Evolutionary conservation across 805 yeast species (phyloP).

Genomic region (Yarrowia sp.): DNA sequence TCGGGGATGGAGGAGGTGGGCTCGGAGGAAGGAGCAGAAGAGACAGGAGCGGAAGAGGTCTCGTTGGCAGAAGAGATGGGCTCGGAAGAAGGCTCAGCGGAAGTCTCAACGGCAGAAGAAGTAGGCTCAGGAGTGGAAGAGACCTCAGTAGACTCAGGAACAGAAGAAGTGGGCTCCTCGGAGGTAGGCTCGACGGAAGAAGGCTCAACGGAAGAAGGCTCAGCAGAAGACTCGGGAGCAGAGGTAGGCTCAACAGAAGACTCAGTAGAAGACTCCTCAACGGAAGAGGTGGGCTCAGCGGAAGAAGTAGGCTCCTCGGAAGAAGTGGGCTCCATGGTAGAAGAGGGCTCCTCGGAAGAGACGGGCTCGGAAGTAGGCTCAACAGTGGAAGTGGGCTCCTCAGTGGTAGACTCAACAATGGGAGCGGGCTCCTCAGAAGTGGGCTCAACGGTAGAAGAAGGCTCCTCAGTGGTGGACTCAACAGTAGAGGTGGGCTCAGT

Average conservation of each 20-base stretch:
- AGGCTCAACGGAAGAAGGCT: background rate
- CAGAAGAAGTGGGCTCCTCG: conserved; percentile 1
- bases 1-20: background rate
- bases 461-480: background rate
- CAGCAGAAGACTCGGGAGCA: background rate
- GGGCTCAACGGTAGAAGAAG: background rate
- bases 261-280: conserved; percentile 3
- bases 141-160: background rate
- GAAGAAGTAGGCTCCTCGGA: background rate
- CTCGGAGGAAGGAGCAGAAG: background rate
- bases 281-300: background rate
- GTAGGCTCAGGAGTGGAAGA: background rate
- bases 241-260: background rate
- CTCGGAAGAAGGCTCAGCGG: background rate
- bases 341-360: background rate
- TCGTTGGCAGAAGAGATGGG: background rate
- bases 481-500: background rate
- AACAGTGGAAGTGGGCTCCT: too few species aligned
- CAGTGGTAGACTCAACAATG: background rate
- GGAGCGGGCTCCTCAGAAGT: background rate
- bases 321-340: background rate
- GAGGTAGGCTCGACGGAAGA: background rate
- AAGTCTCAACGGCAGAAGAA: background rate
- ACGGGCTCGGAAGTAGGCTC: background rate
- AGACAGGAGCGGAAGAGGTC: background rate